A percentile compares a stretch with the other conserved stretches of the same genome.
These are phyloP conservation scores for Globisporangium paroecandrum DNA, from an alignment of 352 stramenopile species.

Conservation along the genomic window DNA sequence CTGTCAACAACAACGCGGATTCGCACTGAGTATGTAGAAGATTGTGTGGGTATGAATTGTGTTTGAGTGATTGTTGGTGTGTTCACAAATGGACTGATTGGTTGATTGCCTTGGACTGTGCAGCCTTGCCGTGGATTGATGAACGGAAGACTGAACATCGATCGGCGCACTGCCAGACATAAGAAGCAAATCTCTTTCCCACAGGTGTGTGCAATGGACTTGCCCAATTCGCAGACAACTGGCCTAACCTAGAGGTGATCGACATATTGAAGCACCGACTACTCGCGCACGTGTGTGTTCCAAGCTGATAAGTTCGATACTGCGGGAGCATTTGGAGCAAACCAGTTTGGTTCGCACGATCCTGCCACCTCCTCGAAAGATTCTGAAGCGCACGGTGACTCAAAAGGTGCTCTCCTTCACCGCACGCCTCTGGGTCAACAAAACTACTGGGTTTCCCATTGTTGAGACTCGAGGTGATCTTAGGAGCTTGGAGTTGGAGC, in stretches of 20 bases:
- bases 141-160: too few relatives aligned
- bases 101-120: neutral
- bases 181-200: too few relatives aligned
- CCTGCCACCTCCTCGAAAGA: neutral
- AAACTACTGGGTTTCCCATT: neutral
- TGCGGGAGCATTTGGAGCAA: too few relatives aligned
- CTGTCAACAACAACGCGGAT: conserved; percentile 7
- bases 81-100: neutral
- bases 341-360: too few relatives aligned
- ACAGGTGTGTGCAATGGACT: too few relatives aligned
- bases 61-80: neutral
- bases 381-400: neutral
- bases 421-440: neutral
- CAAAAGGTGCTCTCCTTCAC: too few relatives aligned
- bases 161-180: too few relatives aligned
- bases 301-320: too few relatives aligned
- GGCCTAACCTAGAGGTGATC: too few relatives aligned
- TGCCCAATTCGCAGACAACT: too few relatives aligned
- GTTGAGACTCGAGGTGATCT: neutral
- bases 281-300: too few relatives aligned
- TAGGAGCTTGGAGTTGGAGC: neutral
- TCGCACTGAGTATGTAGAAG: neutral
- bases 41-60: neutral
- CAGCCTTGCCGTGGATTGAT: neutral
- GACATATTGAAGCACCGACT: too few relatives aligned